Percentiles rank a stretch among this genome's conserved stretches.
Conservation (phyloP, 148 eudicot genomes). For the Vaccinium macrocarpon region DNA sequence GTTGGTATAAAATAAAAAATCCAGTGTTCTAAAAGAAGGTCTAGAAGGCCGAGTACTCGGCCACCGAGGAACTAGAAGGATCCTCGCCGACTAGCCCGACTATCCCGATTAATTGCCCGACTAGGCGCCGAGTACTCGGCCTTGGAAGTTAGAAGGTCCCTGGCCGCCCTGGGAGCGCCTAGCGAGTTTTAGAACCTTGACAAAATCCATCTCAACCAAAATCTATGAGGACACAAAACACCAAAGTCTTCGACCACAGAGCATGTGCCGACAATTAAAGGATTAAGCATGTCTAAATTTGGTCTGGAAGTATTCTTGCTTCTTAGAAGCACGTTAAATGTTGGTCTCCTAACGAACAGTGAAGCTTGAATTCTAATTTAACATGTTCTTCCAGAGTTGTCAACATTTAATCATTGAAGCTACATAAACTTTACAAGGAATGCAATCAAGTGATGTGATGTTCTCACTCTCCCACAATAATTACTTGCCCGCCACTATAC, state of each 20-base stretch:
- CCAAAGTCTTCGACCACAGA: neutral
- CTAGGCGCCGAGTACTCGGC: no score
- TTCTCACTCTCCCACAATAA: neutral
- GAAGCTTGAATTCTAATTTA: neutral
- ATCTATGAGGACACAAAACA: neutral
- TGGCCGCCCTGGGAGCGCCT: no score
- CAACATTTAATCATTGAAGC: neutral
- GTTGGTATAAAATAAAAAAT: neutral
- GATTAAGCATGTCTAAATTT: neutral
- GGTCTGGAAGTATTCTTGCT: neutral
- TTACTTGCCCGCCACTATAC: neutral
- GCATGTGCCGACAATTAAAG: neutral
- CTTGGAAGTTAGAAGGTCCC: no score
- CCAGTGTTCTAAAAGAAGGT: no score
- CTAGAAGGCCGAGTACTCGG: no score
- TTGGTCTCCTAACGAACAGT: neutral
- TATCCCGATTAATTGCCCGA: no score
- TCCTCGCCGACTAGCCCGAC: no score
- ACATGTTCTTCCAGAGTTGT: neutral
- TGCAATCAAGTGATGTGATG: neutral
- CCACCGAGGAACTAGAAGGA: no score
- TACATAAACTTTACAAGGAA: neutral
- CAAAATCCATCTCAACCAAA: neutral
- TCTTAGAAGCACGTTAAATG: neutral
- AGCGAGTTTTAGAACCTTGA: no score